These are phyloP conservation scores for Iris pallida DNA, from an alignment of 116 monocot genomes.

Conservation along the genomic window DNA sequence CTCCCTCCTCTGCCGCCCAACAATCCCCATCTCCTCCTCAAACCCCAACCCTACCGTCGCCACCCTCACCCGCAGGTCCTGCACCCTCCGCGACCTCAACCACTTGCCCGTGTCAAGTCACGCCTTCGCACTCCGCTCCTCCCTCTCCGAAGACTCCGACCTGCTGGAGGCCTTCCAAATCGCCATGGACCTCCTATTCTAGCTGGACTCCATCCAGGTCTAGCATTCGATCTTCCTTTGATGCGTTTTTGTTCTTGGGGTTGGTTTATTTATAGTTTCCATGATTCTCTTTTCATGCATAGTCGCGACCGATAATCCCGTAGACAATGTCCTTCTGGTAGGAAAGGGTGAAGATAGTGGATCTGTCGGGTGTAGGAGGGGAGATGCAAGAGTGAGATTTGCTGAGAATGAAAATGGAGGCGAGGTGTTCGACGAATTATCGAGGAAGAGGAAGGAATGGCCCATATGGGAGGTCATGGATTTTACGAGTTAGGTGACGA, in stretches of 20 bases:
- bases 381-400: conserved; percentile 44
- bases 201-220: conserved; percentile 75
- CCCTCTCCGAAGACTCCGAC: conserved; percentile 19
- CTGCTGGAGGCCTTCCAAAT: conserved; percentile 27
- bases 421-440: neutral
- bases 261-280: neutral
- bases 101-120: conserved; percentile 65
- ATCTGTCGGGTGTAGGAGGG: neutral
- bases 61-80: conserved; percentile 70
- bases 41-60: conserved; percentile 64
- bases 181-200: conserved; percentile 58
- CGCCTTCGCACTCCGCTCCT: conserved; percentile 38
- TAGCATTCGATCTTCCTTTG: neutral
- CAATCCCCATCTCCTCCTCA: conserved; percentile 16
- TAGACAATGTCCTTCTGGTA: conserved; percentile 40
- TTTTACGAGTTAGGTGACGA: neutral
- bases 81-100: conserved; percentile 61
- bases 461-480: neutral
- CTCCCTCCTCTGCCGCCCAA: neutral
- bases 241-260: neutral
- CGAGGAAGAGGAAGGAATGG: neutral
- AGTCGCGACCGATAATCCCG: conserved; percentile 59
- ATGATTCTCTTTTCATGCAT: conserved; percentile 22
- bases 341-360: conserved; percentile 13
- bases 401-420: conserved; percentile 6